A percentile compares a stretch with the other conserved stretches of the same genome.
phyloP scores from a whole-genome alignment of 129 eudicot species.

The Logfia minima region DNA sequence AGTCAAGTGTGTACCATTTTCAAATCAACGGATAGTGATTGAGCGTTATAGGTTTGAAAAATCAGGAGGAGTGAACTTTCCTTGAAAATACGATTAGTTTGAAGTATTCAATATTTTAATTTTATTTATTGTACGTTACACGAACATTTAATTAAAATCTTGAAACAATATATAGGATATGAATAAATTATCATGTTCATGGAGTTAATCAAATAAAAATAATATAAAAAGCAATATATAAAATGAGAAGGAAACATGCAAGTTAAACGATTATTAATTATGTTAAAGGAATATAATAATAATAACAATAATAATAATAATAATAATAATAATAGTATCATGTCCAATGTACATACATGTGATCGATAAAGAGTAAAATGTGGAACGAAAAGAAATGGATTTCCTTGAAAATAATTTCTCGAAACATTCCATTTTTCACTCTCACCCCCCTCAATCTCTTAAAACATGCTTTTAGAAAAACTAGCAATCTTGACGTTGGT shows the following conservation, averaged over 20 bases:
- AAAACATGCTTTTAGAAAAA: constrained; percentile 32
- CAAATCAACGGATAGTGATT: not conserved
- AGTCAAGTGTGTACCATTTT: not conserved
- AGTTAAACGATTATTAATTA: too few relatives aligned
- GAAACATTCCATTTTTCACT: constrained; percentile 14
- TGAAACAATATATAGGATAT: too few relatives aligned
- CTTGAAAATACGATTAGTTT: not conserved
- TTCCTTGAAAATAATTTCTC: not conserved
- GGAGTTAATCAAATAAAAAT: too few relatives aligned
- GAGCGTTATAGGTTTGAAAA: not conserved
- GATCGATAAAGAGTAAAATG: constrained; percentile 12
- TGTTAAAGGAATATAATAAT: too few relatives aligned
- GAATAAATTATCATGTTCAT: too few relatives aligned
- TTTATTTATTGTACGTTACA: not conserved
- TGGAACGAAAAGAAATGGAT: constrained; percentile 23
- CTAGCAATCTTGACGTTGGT: constrained; percentile 28
- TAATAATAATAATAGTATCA: too few relatives aligned
- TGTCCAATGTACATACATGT: not conserved
- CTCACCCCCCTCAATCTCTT: constrained; percentile 2
- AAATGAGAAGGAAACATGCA: too few relatives aligned
- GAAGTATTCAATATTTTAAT: not conserved
- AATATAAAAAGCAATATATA: too few relatives aligned
- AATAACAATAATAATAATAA: too few relatives aligned
- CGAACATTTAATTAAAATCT: not conserved
- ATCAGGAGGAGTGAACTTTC: not conserved